Evolutionary conservation across 352 stramenopile species (phyloP), one percentile per base, ranked within the genome.

Genomic region (Blastocystis sp.): DNA sequence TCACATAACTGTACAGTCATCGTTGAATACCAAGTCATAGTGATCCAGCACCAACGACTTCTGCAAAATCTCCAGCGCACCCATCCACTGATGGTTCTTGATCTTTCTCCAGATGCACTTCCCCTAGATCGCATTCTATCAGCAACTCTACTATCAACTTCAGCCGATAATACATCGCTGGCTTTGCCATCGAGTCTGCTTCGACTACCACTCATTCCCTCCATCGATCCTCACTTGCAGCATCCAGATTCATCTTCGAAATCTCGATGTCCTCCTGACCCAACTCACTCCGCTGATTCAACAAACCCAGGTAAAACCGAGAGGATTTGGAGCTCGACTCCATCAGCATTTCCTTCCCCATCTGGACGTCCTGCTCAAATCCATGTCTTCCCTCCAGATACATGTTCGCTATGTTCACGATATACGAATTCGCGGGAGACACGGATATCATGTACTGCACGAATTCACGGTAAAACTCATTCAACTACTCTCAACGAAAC

Each of bases 11-110:
- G 37, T 65, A 65, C 73, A 85, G 26, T 85, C 63, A 18, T 66
- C 37, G 26, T 85, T 55, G 39, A 68, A 85, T 11, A 65, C 43
- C 39, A 85, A 37, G 53, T 85, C 73, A 9, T 65, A 26, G 11
- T 68, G 53, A 45, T 85, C 73, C 73, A 85, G 50, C 54, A 85
- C 56, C 73, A 85, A 24, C 56, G 43, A 11, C 73, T 85, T 85
- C 3, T 69, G 13, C 24, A 85, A 6, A 11, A 65, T 47, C 13
- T 34, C 18, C 4, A 69, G 16, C 11, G 34, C 73, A 30, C 54
- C 11, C 13, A 16, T 37, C 73, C 73, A 85, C 2, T 43, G 6
- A 24, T 55, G 53, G 4, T 47, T 20, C 5, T 43, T 26, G 20
- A 68, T 24, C 34, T 85, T 26, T n/a, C 50, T 39, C 73, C 47